Percentiles rank a stretch among this genome's conserved stretches.
Evolutionary conservation across 805 yeast species (phyloP).

Genomic region (Candida insectorum): DNA sequence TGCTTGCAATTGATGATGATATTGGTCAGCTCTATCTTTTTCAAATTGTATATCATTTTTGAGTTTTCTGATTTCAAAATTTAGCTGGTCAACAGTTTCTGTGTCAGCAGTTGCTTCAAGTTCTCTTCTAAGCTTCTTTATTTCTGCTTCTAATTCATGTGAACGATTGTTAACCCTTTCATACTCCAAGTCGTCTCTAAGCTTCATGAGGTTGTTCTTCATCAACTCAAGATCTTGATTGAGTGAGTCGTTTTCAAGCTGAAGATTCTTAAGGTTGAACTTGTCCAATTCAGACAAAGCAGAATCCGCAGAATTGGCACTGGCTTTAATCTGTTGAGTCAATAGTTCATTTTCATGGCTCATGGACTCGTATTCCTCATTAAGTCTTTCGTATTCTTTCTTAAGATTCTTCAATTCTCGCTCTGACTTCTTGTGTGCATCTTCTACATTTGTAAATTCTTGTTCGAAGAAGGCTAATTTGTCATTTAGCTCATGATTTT

Average conservation of each 20-base stretch:
- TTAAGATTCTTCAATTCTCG: slow-evolving; percentile 21
- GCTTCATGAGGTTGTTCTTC: slow-evolving; percentile 30
- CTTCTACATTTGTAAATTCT: slow-evolving; percentile 23
- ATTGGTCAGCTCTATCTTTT: slow-evolving; percentile 2
- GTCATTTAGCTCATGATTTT: slow-evolving; percentile 20
- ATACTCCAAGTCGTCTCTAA: slow-evolving; percentile 33
- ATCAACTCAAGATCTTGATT: slow-evolving; percentile 30
- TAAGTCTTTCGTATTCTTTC: slow-evolving; percentile 14
- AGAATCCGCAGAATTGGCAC: slow-evolving; percentile 3
- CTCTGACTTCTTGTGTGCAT: slow-evolving; percentile 20
- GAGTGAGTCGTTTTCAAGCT: slow-evolving; percentile 19
- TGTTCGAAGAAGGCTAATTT: slow-evolving; percentile 25
- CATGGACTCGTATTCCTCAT: slow-evolving; percentile 17
- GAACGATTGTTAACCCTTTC: slow-evolving; percentile 18
- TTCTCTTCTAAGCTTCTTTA: slow-evolving; percentile 10
- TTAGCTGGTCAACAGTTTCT: slow-evolving; percentile 8
- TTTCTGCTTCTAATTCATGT: slow-evolving; percentile 9
- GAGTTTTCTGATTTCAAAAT: slow-evolving; percentile 5
- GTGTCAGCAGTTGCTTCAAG: slow-evolving; percentile 7
- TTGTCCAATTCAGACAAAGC: slow-evolving; percentile 22
- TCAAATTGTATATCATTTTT: slow-evolving; percentile 9
- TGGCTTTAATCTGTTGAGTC: slow-evolving; percentile 15
- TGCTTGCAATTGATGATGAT: neutral
- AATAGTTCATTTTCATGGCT: slow-evolving; percentile 28
- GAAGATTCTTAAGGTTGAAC: slow-evolving; percentile 16